These are phyloP conservation scores for Heimioporus retisporus DNA, from an alignment of 1,284 basidiomycete genomes.

Conservation along the genomic window DNA sequence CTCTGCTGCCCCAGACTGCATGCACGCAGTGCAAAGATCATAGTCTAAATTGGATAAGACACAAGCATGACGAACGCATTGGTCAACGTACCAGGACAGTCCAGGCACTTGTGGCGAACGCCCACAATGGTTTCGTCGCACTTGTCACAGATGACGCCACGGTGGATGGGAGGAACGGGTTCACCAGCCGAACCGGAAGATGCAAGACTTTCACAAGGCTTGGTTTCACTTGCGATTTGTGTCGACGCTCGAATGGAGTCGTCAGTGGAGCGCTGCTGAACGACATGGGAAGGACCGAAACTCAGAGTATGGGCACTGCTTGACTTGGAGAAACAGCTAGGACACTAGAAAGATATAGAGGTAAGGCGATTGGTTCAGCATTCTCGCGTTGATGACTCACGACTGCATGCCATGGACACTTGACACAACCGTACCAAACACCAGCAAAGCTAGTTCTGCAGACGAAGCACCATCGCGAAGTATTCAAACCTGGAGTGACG, in stretches of 20 bases:
- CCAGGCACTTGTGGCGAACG: conserved; percentile 78
- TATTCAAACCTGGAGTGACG: background rate
- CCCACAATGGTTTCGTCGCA: conserved; percentile 69
- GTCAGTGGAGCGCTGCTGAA: conserved; percentile 25
- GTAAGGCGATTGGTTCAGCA: conserved; percentile 19
- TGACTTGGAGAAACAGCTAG: conserved; percentile 41
- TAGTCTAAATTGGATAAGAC: conserved; percentile 57
- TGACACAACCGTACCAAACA: conserved; percentile 55
- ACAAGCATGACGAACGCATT: background rate
- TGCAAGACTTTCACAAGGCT: background rate
- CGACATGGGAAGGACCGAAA: conserved; percentile 42
- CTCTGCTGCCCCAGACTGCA: conserved; percentile 54
- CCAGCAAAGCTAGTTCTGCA: conserved; percentile 50
- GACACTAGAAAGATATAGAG: conserved; percentile 29
- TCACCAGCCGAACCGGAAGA: conserved; percentile 1
- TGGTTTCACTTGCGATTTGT: background rate
- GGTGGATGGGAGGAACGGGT: conserved; percentile 25
- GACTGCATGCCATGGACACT: conserved; percentile 58
- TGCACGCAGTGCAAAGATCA: conserved; percentile 74
- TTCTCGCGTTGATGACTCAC: conserved; percentile 44
- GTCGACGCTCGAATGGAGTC: conserved; percentile 9
- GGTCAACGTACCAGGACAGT: conserved; percentile 66
- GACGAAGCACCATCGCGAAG: conserved; percentile 48
- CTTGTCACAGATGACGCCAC: conserved; percentile 50
- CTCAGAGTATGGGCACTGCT: conserved; percentile 38